Percentiles rank a stretch among this genome's conserved stretches.
phyloP scores from a whole-genome alignment of 2,329 filamentous ascomycete species.

The Grosmannia penicillata region DNA sequence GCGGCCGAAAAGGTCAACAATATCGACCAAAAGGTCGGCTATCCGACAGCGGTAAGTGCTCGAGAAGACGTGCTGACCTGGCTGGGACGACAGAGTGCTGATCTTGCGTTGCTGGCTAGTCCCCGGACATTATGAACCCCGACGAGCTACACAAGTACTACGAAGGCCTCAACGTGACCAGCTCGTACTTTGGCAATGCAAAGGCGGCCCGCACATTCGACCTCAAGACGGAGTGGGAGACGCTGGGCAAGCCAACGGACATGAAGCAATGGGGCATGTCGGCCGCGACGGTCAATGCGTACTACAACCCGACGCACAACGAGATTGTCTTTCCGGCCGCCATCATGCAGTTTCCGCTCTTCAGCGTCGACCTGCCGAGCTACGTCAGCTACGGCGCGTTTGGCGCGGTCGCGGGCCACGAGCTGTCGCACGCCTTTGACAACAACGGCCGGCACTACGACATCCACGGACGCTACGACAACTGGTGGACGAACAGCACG shows the following conservation, averaged over 20 bases:
- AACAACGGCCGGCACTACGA: conserved; percentile 50
- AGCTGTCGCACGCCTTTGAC: conserved; percentile 58
- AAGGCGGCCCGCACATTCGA: conserved; percentile 34
- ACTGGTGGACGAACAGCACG: conserved; percentile 52
- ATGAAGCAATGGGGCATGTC: conserved; percentile 46
- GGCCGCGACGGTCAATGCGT: conserved; percentile 48
- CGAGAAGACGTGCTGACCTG: no score
- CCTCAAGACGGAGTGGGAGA: conserved; percentile 35
- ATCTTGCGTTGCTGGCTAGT: conserved; percentile 3
- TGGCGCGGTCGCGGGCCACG: conserved; percentile 52
- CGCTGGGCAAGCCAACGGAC: conserved; percentile 44
- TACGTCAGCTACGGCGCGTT: conserved; percentile 58
- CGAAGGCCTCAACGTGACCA: conserved; percentile 30
- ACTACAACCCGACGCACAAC: conserved; percentile 50
- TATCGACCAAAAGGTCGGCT: conserved; percentile 55
- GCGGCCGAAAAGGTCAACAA: conserved; percentile 51
- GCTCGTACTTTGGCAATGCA: conserved; percentile 42
- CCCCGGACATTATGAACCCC: conserved; percentile 45
- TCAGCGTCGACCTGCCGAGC: conserved; percentile 44
- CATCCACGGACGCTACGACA: conserved; percentile 45
- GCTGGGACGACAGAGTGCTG: neutral
- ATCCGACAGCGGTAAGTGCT: conserved; percentile 34
- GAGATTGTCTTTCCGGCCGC: conserved; percentile 56
- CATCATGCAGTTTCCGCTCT: conserved; percentile 55
- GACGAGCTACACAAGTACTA: conserved; percentile 42